A percentile compares a stretch with the other conserved stretches of the same genome.
These are phyloP conservation scores for Gomphus sp. DNA, from an alignment of 1,284 basidiomycete species.

Conservation along the genomic window DNA sequence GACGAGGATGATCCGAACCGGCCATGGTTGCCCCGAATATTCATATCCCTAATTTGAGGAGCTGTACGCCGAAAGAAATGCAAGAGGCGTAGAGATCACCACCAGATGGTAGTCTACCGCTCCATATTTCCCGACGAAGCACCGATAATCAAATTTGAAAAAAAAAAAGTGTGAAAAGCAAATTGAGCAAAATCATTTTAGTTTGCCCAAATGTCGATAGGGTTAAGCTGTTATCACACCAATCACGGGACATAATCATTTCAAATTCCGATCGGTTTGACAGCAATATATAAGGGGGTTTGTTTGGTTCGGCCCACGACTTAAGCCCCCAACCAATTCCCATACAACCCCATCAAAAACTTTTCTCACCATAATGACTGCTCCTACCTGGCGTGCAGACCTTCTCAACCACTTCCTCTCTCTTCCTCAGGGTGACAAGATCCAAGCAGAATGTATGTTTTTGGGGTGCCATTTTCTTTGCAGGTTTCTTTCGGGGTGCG, in stretches of 20 bases:
- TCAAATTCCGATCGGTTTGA: constrained; percentile 1
- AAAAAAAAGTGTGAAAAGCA: background rate
- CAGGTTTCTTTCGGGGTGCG: constrained; percentile 22
- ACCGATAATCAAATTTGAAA: too few relatives aligned
- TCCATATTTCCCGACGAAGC: too few relatives aligned
- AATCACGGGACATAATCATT: constrained; percentile 1
- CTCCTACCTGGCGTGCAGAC: constrained; percentile 61
- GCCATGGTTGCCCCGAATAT: background rate
- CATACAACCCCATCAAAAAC: constrained; percentile 9
- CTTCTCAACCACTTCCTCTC: constrained; percentile 82
- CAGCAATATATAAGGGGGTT: background rate
- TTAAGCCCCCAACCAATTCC: constrained; percentile 12
- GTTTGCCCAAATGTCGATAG: background rate
- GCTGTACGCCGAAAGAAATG: background rate
- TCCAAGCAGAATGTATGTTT: constrained; percentile 86
- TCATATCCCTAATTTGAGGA: background rate
- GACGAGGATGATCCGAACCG: background rate
- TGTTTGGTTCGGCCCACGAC: background rate
- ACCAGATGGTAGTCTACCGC: too few relatives aligned
- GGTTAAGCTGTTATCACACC: constrained; percentile 1
- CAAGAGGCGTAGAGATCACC: too few relatives aligned
- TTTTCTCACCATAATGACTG: constrained; percentile 18
- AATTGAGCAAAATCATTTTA: background rate
- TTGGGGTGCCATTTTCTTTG: constrained; percentile 13
- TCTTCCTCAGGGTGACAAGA: constrained; percentile 75